Evolutionary conservation across 768 basidiomycete genomes (phyloP).

Genomic region (Lyophyllum semitale): DNA sequence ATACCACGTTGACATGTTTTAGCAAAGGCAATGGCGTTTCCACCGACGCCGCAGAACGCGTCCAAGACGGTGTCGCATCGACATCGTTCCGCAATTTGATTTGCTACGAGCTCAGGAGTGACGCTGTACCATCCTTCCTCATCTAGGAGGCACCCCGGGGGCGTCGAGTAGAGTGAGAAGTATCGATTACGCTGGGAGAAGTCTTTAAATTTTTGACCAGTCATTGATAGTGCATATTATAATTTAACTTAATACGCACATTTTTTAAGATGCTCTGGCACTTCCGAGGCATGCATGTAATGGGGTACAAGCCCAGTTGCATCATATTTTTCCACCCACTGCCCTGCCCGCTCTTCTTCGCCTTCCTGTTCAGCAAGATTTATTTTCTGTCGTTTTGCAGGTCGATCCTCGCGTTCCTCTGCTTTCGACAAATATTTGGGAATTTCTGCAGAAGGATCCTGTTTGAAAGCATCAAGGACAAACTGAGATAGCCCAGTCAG

Average conservation of each 20-base stretch:
- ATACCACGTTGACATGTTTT: constrained; percentile 92
- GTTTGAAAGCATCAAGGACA: constrained; percentile 38
- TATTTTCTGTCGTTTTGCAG: constrained; percentile 38
- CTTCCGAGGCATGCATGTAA: constrained; percentile 63
- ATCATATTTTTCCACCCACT: constrained; percentile 53
- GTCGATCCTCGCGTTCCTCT: constrained; percentile 16
- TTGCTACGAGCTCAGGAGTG: constrained; percentile 90
- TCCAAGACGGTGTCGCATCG: constrained; percentile 84
- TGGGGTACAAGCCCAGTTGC: constrained; percentile 74
- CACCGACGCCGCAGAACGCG: constrained; percentile 97
- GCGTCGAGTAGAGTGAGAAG: constrained; percentile 74
- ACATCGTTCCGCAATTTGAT: constrained; percentile 92
- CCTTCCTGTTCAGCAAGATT: constrained; percentile 22
- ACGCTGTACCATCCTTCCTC: constrained; percentile 98
- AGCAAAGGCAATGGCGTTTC: constrained; percentile 97
- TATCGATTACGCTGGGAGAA: constrained; percentile 82
- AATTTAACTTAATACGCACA: constrained; percentile 49
- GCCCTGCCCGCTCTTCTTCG: constrained; percentile 11
- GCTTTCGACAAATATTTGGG: neutral
- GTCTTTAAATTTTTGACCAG: constrained; percentile 49
- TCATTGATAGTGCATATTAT: neutral
- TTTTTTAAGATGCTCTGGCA: constrained; percentile 80
- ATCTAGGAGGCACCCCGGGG: constrained; percentile 81
- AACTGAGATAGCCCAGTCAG: constrained; percentile 48
- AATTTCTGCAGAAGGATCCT: constrained; percentile 5